These are phyloP conservation scores for Rozella allomycis DNA, from an alignment of 371 early-diverging fungal genomes.

Conservation along the genomic window DNA sequence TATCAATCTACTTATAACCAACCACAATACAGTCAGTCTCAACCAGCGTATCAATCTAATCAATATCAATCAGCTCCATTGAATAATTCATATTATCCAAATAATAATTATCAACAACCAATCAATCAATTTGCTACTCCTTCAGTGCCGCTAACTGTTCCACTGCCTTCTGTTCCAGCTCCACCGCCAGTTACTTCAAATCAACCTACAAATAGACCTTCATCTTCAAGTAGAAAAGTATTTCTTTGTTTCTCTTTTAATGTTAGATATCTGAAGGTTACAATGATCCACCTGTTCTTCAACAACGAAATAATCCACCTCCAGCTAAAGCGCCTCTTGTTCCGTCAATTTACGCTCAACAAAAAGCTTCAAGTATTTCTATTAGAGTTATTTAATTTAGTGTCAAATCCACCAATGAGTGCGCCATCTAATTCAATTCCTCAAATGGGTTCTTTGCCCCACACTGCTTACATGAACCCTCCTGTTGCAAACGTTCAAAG, in stretches of 20 bases:
- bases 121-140: not conserved
- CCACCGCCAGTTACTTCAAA: conserved; percentile 1
- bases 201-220: not conserved
- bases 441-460: too few relatives aligned
- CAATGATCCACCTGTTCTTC: not conserved
- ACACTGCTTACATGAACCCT: too few relatives aligned
- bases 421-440: too few relatives aligned
- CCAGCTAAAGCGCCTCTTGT: not conserved
- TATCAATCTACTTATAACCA: not conserved
- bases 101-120: not conserved
- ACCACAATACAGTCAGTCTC: not conserved
- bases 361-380: too few relatives aligned
- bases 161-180: not conserved
- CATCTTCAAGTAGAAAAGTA: conserved; percentile 1
- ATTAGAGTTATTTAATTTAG: too few relatives aligned
- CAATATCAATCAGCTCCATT: not conserved
- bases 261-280: not conserved
- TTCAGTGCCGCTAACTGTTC: not conserved
- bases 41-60: not conserved
- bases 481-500: too few relatives aligned
- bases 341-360: too few relatives aligned
- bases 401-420: too few relatives aligned
- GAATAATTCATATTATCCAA: not conserved
- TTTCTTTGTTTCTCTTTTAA: not conserved
- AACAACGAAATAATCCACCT: not conserved